Conservation (phyloP, 2,329 filamentous ascomycete species). For the Talaromyces atroroseus region DNA sequence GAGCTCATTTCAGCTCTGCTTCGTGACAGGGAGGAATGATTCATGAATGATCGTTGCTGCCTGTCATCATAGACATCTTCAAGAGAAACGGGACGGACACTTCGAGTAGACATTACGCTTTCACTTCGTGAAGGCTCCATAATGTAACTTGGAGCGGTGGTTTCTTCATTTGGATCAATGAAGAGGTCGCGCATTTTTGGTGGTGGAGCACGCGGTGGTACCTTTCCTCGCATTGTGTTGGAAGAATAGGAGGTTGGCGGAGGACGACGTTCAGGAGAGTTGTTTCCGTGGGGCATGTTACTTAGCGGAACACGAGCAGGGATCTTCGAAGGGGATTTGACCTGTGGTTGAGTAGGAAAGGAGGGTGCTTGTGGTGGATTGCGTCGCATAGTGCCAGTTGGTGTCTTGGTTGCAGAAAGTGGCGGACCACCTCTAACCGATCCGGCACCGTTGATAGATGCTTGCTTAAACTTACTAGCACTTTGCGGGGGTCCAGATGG, state of each 20-base stretch:
- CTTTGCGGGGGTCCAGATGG: conserved; percentile 32
- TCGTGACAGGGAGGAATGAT: conserved; percentile 35
- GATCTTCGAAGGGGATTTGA: conserved; percentile 45
- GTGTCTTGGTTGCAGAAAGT: conserved; percentile 44
- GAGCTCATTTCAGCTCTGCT: conserved; percentile 33
- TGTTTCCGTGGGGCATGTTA: conserved; percentile 52
- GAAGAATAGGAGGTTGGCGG: conserved; percentile 38
- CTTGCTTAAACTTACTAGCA: conserved; percentile 22
- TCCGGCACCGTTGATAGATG: conserved; percentile 25
- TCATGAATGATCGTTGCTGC: conserved; percentile 43
- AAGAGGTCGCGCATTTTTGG: conserved; percentile 89
- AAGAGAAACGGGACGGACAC: conserved; percentile 57
- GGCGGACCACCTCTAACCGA: conserved; percentile 37
- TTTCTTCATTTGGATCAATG: conserved; percentile 45
- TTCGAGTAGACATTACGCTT: conserved; percentile 45
- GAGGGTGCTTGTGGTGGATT: conserved; percentile 23
- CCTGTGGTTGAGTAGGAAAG: conserved; percentile 1
- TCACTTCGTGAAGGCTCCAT: conserved; percentile 46
- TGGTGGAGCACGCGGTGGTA: conserved; percentile 54
- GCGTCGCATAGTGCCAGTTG: conserved; percentile 38
- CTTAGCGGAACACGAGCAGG: conserved; percentile 43
- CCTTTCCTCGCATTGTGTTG: conserved; percentile 42
- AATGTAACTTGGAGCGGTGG: conserved; percentile 17
- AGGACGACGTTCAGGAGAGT: conserved; percentile 70
- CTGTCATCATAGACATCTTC: conserved; percentile 84